A percentile compares a stretch with the other conserved stretches of the same genome.
Evolutionary conservation across 768 basidiomycete genomes (phyloP).

Genomic region (Mycena latifolia): DNA sequence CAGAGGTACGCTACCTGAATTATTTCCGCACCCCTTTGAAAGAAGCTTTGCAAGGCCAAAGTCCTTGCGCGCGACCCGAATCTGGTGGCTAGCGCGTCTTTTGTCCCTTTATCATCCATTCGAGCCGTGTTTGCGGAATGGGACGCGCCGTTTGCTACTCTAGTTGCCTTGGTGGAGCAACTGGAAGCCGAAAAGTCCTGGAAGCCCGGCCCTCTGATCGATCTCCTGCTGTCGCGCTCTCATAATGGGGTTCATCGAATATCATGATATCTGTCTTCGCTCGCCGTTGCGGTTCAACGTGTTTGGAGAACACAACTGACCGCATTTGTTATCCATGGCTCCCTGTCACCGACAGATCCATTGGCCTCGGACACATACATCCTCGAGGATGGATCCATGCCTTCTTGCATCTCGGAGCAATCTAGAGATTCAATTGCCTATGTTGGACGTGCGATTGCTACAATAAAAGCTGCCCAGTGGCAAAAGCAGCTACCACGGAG

Average conservation of each 20-base stretch:
- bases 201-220: conserved; percentile 85
- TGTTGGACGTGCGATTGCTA: conserved; percentile 88
- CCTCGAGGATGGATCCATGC: conserved; percentile 76
- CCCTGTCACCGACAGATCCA: conserved; percentile 76
- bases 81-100: conserved; percentile 84
- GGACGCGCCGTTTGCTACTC: conserved; percentile 86
- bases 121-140: conserved; percentile 89
- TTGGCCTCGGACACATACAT: conserved; percentile 70
- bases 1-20: conserved; percentile 56
- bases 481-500: conserved; percentile 80
- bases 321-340: conserved; percentile 84
- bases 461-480: conserved; percentile 84
- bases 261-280: conserved; percentile 62
- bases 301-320: conserved; percentile 90
- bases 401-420: conserved; percentile 78
- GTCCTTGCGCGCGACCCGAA: conserved; percentile 80
- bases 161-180: conserved; percentile 73
- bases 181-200: conserved; percentile 69
- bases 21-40: neutral
- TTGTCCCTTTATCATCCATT: conserved; percentile 88
- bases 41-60: conserved; percentile 55
- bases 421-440: conserved; percentile 88
- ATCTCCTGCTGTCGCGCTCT: conserved; percentile 78
- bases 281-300: conserved; percentile 82
- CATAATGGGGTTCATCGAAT: conserved; percentile 85